Evolutionary conservation across 1,139 yeast species (phyloP), one percentile per base, ranked within the genome.

Genomic region (Kazachstania sp.): DNA sequence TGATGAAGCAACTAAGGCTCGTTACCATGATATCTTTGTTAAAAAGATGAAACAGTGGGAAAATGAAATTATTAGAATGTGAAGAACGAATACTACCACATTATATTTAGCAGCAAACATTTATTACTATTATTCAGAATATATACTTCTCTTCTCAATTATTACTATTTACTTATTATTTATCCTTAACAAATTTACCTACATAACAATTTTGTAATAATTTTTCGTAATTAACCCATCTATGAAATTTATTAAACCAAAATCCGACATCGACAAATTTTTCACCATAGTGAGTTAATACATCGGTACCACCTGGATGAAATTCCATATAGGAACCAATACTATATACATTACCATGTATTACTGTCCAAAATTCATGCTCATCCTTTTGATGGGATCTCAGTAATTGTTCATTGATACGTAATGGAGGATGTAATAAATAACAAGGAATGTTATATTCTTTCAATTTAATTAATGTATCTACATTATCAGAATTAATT

Each of bases 301-400:
- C 88, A 6, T 77, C 79, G 2, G 73, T 81, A 1, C 98, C 98
- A 23, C 98, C 98, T 0, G 98, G 98, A 58, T 92, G 98, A 64
- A 82, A 92, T 48, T 78, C 72, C 32, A 92, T 65, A 64, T 92
- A 92, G 9, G 86, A 81, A 0, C 96, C 81, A 30, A 92, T 72
- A 59, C 90, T 86, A 68, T 85, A 92, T 1, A 92, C 95, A 57
- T 79, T 83, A 1, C 92, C 90, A 45, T 79, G 79, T 13, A 92
- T 73, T 39, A 79, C 78, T 5, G 94, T 84, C 98, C 98, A 92
- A 51, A 86, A 86, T 59, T 92, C 95, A 0, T 76, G 75, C 19
- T 53, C 56, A 0, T 71, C 64, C 30, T 71, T 73, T 43, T 50
- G 52, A 63, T 92, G 97, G 45, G 66, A 68, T 43, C 71, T 69